A percentile compares a stretch with the other conserved stretches of the same genome.
These are phyloP conservation scores for Fonsecaea multimorphosa DNA, from an alignment of 2,329 filamentous ascomycete species.

Conservation along the genomic window DNA sequence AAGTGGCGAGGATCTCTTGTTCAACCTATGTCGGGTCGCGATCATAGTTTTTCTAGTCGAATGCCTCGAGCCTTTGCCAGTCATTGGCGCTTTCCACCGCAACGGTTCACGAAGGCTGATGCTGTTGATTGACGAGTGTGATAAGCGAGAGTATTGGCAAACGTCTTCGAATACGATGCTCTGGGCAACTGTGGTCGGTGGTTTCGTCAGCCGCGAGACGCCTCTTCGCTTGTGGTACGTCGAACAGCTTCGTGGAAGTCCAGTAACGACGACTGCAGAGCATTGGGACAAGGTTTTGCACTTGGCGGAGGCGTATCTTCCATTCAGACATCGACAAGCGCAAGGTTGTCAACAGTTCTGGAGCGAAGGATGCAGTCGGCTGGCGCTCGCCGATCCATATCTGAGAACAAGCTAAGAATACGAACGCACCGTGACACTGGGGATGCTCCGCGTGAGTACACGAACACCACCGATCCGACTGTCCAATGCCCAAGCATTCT, in stretches of 20 bases:
- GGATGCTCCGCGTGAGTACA: not conserved
- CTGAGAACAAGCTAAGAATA: not conserved
- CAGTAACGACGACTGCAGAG: not conserved
- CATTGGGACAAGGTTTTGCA: constrained; percentile 14
- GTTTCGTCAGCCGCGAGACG: constrained; percentile 43
- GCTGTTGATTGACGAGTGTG: constrained; percentile 39
- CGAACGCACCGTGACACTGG: not conserved
- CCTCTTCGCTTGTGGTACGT: constrained; percentile 18
- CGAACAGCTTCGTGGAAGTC: constrained; percentile 18
- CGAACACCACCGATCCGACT: not conserved
- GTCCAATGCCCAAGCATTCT: not conserved
- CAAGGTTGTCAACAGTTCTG: constrained; percentile 18
- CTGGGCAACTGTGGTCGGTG: constrained; percentile 47
- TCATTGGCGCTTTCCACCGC: constrained; percentile 16
- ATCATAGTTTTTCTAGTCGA: constrained; percentile 26
- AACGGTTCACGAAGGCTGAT: constrained; percentile 18
- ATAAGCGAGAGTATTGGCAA: constrained; percentile 40
- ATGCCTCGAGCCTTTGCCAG: constrained; percentile 24
- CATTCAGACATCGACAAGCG: constrained; percentile 21
- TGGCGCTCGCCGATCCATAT: constrained; percentile 3
- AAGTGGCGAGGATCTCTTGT: constrained; percentile 17
- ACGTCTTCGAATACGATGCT: constrained; percentile 40
- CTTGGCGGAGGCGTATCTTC: constrained; percentile 14
- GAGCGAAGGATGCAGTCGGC: constrained; percentile 17
- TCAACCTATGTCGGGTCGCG: constrained; percentile 18